These are phyloP conservation scores for Sungouiozyma ichnusensis DNA, from an alignment of 805 yeast species.

Conservation along the genomic window DNA sequence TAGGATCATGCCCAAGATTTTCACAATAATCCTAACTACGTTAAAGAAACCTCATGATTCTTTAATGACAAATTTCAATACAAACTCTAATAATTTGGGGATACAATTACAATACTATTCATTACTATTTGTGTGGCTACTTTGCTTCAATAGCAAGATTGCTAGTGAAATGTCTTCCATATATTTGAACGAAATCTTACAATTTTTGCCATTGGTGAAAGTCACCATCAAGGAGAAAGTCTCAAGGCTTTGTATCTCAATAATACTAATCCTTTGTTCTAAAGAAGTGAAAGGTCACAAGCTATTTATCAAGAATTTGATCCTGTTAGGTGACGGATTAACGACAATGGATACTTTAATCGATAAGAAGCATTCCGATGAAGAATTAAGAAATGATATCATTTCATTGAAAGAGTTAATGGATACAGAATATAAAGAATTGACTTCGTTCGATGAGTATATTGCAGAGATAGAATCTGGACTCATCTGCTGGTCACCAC, in stretches of 20 bases:
- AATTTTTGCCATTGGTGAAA: constrained; percentile 46
- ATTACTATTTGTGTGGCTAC: constrained; percentile 72
- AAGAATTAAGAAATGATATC: constrained; percentile 73
- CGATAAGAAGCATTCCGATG: constrained; percentile 91
- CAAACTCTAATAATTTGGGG: constrained; percentile 35
- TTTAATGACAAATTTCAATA: constrained; percentile 24
- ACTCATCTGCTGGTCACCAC: constrained; percentile 78
- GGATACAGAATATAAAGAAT: constrained; percentile 59
- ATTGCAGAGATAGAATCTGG: constrained; percentile 73
- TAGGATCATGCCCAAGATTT: constrained; percentile 39
- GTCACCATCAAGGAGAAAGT: constrained; percentile 87
- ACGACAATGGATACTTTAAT: constrained; percentile 56
- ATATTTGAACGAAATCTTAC: constrained; percentile 39
- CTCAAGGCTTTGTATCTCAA: constrained; percentile 71
- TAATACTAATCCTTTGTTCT: constrained; percentile 50
- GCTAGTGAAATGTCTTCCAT: constrained; percentile 42
- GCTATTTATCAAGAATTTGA: constrained; percentile 51
- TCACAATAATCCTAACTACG: constrained; percentile 36
- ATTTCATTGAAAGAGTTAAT: constrained; percentile 46
- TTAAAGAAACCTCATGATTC: constrained; percentile 1
- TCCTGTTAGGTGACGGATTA: constrained; percentile 67
- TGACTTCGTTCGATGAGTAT: constrained; percentile 91
- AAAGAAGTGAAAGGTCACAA: constrained; percentile 30
- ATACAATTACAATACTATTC: constrained; percentile 79
- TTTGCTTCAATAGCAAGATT: constrained; percentile 57